phyloP scores from a whole-genome alignment of 495 filamentous ascomycete species.

The Bacidia gigantensis region DNA sequence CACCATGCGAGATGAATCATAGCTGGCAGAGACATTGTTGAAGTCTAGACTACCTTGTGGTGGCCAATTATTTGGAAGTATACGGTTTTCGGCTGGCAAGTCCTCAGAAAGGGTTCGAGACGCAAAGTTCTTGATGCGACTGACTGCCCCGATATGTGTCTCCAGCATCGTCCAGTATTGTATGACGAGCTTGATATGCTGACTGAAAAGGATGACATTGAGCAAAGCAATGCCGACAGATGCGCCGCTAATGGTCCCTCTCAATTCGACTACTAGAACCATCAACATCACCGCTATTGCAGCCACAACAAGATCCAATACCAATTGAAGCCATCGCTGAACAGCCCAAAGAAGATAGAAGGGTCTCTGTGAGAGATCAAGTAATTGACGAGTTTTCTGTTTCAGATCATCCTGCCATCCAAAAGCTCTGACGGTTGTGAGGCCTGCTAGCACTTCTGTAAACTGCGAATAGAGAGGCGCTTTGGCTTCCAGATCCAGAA shows the following conservation, averaged over 20 bases:
- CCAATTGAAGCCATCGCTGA: conserved; percentile 40
- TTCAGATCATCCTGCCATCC: conserved; percentile 37
- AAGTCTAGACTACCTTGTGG: conserved; percentile 38
- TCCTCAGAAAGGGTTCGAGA: conserved; percentile 36
- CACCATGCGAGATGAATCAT: conserved; percentile 25
- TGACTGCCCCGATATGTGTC: conserved; percentile 42
- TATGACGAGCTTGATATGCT: conserved; percentile 36
- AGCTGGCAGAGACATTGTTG: conserved; percentile 27
- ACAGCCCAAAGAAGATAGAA: conserved; percentile 44
- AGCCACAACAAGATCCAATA: conserved; percentile 36
- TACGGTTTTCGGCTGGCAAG: conserved; percentile 26
- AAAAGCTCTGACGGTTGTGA: conserved; percentile 42
- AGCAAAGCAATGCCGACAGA: conserved; percentile 44
- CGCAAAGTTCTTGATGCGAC: conserved; percentile 44
- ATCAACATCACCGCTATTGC: conserved; percentile 36
- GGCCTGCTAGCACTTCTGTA: conserved; percentile 36
- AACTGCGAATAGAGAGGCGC: conserved; percentile 47
- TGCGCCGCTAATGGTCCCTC: conserved; percentile 32
- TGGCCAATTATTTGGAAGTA: conserved; percentile 35
- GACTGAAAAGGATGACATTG: conserved; percentile 43
- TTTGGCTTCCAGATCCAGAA: conserved; percentile 49
- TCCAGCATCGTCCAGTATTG: conserved; percentile 46
- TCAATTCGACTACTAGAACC: conserved; percentile 30
- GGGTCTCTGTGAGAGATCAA: conserved; percentile 46
- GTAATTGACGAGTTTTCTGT: conserved; percentile 30